phyloP scores from a whole-genome alignment of 1,284 basidiomycete genomes.

The Pyrrhoderma lamaoense region DNA sequence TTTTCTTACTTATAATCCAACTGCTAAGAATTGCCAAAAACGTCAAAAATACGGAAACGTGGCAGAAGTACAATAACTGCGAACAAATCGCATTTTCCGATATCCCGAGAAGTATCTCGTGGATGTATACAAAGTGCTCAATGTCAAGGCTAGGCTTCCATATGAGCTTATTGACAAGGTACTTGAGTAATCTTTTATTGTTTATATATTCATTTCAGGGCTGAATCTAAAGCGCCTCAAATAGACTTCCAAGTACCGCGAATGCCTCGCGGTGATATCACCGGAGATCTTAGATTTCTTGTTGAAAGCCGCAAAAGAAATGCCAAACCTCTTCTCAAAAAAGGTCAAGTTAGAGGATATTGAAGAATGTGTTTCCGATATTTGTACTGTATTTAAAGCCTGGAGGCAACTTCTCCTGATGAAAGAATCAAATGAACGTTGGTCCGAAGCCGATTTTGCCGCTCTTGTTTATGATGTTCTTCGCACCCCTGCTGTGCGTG shows the following conservation, averaged over 20 bases:
- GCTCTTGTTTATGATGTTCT: conserved; percentile 48
- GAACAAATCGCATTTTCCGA: conserved; percentile 27
- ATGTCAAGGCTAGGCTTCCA: conserved; percentile 25
- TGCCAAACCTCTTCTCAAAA: conserved; percentile 36
- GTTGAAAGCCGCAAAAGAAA: conserved; percentile 28
- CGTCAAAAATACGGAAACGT: conserved; percentile 26
- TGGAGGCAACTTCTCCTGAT: conserved; percentile 39
- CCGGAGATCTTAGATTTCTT: conserved; percentile 36
- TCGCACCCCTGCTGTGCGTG: conserved; percentile 33
- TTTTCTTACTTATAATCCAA: too few species aligned
- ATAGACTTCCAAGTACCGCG: conserved; percentile 26
- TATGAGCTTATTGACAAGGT: conserved; percentile 26
- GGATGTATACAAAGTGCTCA: conserved; percentile 25
- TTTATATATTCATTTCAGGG: background rate
- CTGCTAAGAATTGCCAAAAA: conserved; percentile 30
- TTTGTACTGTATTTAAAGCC: conserved; percentile 35
- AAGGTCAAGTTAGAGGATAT: conserved; percentile 20
- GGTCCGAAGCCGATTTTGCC: conserved; percentile 50
- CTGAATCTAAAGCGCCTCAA: background rate
- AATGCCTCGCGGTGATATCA: conserved; percentile 24
- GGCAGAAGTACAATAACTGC: conserved; percentile 27
- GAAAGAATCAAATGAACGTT: conserved; percentile 37
- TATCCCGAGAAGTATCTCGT: conserved; percentile 23
- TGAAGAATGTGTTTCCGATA: conserved; percentile 31
- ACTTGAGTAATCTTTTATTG: background rate